These are phyloP conservation scores for Toxicodendron radicans DNA, from an alignment of 345 rosid genomes.

Conservation along the genomic window DNA sequence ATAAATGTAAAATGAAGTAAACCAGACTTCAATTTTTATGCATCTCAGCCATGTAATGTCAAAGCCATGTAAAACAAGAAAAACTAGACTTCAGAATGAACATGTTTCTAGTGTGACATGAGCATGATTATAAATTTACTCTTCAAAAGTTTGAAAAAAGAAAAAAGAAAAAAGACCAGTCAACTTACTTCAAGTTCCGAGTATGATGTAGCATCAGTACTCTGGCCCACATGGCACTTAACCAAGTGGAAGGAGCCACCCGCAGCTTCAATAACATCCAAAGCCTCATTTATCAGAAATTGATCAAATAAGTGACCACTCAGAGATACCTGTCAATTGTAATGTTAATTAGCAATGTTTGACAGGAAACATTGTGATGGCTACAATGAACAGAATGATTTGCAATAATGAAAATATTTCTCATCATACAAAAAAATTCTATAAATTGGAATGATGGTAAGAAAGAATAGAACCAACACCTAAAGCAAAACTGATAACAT, in stretches of 20 bases:
- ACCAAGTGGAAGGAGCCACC: constrained; percentile 91
- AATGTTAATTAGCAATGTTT: constrained; percentile 25
- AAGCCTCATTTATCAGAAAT: constrained; percentile 91
- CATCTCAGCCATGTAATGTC: no score
- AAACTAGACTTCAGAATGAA: no score
- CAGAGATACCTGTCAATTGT: constrained; percentile 70
- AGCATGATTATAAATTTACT: background rate
- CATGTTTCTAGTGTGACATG: background rate
- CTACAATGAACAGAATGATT: background rate
- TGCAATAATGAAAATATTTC: background rate
- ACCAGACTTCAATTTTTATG: background rate
- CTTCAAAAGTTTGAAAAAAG: background rate
- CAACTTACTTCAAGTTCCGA: constrained; percentile 87
- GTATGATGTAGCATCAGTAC: constrained; percentile 57
- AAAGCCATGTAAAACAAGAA: no score
- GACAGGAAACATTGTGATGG: constrained; percentile 1
- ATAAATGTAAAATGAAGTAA: background rate
- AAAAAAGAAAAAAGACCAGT: no score
- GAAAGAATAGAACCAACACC: constrained; percentile 5
- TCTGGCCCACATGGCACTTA: constrained; percentile 89
- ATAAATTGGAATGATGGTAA: background rate
- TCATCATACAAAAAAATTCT: background rate
- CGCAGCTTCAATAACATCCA: constrained; percentile 83
- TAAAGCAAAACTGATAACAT: constrained; percentile 24
- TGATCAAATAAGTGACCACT: constrained; percentile 92